Evolutionary conservation across 768 basidiomycete genomes (phyloP).

Genomic region (Tylopilus intermedius): DNA sequence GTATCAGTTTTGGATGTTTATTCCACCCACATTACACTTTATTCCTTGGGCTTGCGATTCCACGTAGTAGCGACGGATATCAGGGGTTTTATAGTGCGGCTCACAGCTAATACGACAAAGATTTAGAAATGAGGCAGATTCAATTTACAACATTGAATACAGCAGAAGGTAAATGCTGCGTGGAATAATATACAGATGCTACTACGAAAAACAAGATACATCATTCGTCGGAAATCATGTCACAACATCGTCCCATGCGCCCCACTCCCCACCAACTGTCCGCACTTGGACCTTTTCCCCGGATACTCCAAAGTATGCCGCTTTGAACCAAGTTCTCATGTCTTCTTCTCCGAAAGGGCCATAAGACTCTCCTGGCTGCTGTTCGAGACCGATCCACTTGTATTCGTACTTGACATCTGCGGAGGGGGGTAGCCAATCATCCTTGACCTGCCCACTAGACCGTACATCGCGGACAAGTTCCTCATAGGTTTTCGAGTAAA

Average conservation of each 20-base stretch:
- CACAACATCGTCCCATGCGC: conserved; percentile 63
- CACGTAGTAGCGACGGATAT: conserved; percentile 13
- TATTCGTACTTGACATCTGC: conserved; percentile 78
- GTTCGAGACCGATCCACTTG: conserved; percentile 64
- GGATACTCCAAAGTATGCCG: conserved; percentile 70
- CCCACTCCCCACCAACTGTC: conserved; percentile 65
- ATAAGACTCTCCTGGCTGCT: conserved; percentile 50
- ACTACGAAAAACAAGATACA: not conserved
- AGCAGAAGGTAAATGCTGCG: not conserved
- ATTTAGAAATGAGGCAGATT: not conserved
- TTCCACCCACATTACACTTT: conserved; percentile 8
- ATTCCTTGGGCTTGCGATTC: conserved; percentile 11
- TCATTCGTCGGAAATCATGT: conserved; percentile 30
- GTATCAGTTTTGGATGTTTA: conserved; percentile 26
- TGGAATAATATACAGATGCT: conserved; percentile 17
- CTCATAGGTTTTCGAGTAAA: conserved; percentile 84
- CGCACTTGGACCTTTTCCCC: conserved; percentile 81
- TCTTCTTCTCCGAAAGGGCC: conserved; percentile 82
- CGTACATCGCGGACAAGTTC: conserved; percentile 75
- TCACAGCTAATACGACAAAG: conserved; percentile 1
- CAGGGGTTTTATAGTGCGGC: conserved; percentile 17
- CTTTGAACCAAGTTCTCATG: conserved; percentile 74
- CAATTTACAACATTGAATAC: not conserved
- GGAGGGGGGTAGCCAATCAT: conserved; percentile 70
- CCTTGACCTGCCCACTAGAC: conserved; percentile 61